Percentiles rank a stretch among this genome's conserved stretches.
Conservation (phyloP, 345 rosid species). For the Dipteronia dyeriana region DNA sequence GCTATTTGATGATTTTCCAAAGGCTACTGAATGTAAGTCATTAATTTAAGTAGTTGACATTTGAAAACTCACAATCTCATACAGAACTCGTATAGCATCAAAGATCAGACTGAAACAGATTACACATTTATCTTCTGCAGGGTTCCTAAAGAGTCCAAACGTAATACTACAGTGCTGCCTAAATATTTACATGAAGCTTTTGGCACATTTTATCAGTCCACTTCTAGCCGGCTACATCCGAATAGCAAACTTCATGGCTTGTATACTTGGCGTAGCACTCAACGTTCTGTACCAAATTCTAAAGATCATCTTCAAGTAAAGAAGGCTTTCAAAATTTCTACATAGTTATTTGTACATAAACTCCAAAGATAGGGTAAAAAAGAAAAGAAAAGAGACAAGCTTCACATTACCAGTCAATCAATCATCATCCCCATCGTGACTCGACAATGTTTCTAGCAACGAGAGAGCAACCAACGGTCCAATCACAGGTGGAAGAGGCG, state of each 20-base stretch:
- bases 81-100: not conserved
- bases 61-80: not conserved
- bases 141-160: conserved; percentile 65
- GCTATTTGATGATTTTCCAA: conserved; percentile 68
- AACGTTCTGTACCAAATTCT: conserved; percentile 37
- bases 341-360: not conserved
- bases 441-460: conserved; percentile 47
- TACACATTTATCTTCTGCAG: conserved; percentile 33
- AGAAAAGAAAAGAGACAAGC: not conserved
- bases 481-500: conserved; percentile 45
- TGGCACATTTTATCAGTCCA: conserved; percentile 52
- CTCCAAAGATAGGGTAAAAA: not conserved
- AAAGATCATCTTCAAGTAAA: conserved; percentile 41
- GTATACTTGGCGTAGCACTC: conserved; percentile 36
- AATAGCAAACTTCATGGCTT: conserved; percentile 40
- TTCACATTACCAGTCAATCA: conserved; percentile 27
- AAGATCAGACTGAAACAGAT: not conserved
- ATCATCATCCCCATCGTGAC: conserved; percentile 42
- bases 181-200: conserved; percentile 39
- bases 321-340: conserved; percentile 3
- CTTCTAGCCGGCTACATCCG: conserved; percentile 52
- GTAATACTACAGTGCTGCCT: conserved; percentile 36
- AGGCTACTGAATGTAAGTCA: conserved; percentile 58
- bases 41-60: not conserved
- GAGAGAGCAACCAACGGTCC: conserved; percentile 61